Percentiles rank a stretch among this genome's conserved stretches.
These are phyloP conservation scores for Lotus japonicus DNA, from an alignment of 306 rosid genomes.

Conservation along the genomic window DNA sequence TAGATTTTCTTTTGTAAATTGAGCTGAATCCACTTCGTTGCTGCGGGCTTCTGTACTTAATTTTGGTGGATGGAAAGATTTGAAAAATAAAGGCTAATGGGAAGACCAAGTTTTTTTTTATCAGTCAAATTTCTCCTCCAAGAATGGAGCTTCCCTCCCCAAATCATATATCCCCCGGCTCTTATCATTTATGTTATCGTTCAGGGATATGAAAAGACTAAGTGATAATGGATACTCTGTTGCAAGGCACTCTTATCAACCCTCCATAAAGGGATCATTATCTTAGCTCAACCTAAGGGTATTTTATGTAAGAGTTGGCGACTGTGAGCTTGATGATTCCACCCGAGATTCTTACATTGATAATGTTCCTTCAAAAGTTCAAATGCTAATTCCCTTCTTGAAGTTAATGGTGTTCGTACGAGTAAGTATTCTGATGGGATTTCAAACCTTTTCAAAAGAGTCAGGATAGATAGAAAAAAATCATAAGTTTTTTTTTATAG, in stretches of 20 bases:
- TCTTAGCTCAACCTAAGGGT: constrained; percentile 79
- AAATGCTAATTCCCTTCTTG: constrained; percentile 63
- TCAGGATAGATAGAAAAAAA: constrained; percentile 63
- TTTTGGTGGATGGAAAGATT: too few species aligned
- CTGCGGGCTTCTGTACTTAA: constrained; percentile 26
- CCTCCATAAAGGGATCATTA: constrained; percentile 41
- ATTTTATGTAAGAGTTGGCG: constrained; percentile 64
- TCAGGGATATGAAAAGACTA: too few species aligned
- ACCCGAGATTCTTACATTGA: constrained; percentile 61
- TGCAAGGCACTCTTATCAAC: constrained; percentile 42
- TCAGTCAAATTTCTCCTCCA: too few species aligned
- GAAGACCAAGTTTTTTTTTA: too few species aligned
- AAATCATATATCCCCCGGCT: too few species aligned
- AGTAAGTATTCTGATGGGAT: constrained; percentile 53
- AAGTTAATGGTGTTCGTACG: constrained; percentile 68
- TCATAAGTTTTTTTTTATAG: too few species aligned
- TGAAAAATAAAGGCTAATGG: too few species aligned
- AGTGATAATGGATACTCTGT: constrained; percentile 48
- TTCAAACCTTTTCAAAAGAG: constrained; percentile 55
- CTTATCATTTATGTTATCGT: too few species aligned
- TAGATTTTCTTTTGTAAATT: constrained; percentile 9
- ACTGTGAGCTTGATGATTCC: constrained; percentile 60
- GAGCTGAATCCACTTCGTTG: constrained; percentile 20
- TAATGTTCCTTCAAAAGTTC: constrained; percentile 66
- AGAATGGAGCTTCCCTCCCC: too few species aligned